Evolutionary conservation across 208 protist genomes (phyloP), one percentile per base, ranked within the genome.

Genomic region (Crithidia thermophila): DNA sequence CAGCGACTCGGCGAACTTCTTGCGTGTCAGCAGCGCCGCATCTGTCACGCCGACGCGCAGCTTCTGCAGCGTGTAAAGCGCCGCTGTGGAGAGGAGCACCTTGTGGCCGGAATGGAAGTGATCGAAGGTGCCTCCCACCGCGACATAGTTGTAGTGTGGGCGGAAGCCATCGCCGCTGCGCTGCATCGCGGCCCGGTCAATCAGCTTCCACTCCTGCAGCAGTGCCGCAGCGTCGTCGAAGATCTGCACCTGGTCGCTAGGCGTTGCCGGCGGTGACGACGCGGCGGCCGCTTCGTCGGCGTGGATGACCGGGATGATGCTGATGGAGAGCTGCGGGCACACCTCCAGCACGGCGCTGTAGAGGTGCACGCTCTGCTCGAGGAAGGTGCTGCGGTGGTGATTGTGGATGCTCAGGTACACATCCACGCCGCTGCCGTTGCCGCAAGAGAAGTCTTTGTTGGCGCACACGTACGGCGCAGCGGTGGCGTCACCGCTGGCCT

Each of bases 71-170:
- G 87, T 65, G 69, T 93, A 74, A 33, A 97, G 83, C 0, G 79
- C 47, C 11, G 90, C 84, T 13, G 82, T 87, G 1, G 93, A 88
- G 27, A 97, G 79, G 7, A 97, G 75, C 33, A 97, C 58, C 58
- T 95, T 94, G 72, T 97, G 93, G 28, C 93, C 93, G 1, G 72
- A 80, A 77, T 97, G 93, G 10, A 97, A 81, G 37, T 85, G 88
- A 56, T 97, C 93, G 64, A 97, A 97, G 18, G 93, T 97, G 42
- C 93, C 93, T 20, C 93, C 93, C 25, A 97, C 78, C 11, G 88
- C 93, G 9, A 96, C 89, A 69, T 90, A 81, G 14, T 68, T 65
- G 72, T 90, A 96, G 28, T 81, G 33, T 0, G 83, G 87, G 21
- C 64, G 25, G 57, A 94, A 96, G 18, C 78, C 88, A 0, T 58